Evolutionary conservation across 2,329 filamentous ascomycete genomes (phyloP), one percentile per base, ranked within the genome.

Genomic region (Botrytis aclada): DNA sequence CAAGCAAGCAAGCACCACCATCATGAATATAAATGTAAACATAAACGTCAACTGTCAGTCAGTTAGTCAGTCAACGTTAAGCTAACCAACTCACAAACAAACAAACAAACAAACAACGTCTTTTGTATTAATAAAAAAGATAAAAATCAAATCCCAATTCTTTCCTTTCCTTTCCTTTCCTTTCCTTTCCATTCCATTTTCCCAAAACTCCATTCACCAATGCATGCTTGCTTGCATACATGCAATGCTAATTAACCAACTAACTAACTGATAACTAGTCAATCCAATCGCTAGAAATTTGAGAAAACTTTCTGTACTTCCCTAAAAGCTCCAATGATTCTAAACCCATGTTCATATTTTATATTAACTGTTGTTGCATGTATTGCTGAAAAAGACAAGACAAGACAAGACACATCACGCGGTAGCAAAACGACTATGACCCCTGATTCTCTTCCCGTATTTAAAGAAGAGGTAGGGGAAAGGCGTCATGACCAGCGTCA

Each of bases 381-480:
- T 69, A 56, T 51, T 37, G 65, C 47, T 18, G 47, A 69, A 63
- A 54, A n/a, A n/a, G n/a, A n/a, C n/a, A n/a, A n/a, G n/a, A n/a
- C n/a, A n/a, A n/a, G n/a, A n/a, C n/a, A n/a, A 69, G 37, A 41
- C 47, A 43, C 45, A 73, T 75, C 70, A 77, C 58, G 76, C 75
- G 60, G 73, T 74, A 60, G 88, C 87, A 80, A 85, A 90, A 65
- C 85, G 84, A 77, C 88, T 90, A 72, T 82, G 85, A 32, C 82
- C 82, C 71, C 88, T 84, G 74, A 91, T 85, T 73, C 77, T 81
- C 81, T 89, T 90, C 62, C 89, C 88, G 74, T 87, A 88, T 61
- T 83, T 83, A 82, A 89, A 91, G 74, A 90, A 90, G 12, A 90
- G 78, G 77, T 87, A 89, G 6, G 89, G 89, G 74, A 91, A 90